A percentile compares a stretch with the other conserved stretches of the same genome.
These are phyloP conservation scores for Fraxinus angustifolia DNA, from an alignment of 305 asterid species.

Conservation along the genomic window DNA sequence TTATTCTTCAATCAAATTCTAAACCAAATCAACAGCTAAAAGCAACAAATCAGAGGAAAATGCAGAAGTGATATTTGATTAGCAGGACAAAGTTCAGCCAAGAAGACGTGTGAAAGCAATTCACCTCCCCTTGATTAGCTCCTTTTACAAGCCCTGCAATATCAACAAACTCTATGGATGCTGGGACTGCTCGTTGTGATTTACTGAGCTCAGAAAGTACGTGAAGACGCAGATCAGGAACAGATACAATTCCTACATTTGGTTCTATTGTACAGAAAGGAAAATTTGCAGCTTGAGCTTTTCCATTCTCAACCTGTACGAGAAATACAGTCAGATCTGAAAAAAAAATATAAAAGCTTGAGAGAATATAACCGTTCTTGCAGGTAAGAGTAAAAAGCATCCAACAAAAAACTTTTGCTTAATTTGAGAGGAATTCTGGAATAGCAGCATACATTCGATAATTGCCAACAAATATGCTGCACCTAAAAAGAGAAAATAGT, in stretches of 20 bases:
- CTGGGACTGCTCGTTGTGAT: constrained; percentile 77
- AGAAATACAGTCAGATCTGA: constrained; percentile 19
- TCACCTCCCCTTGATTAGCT: constrained; percentile 99
- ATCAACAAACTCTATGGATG: constrained; percentile 95
- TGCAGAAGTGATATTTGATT: background rate
- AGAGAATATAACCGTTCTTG: background rate
- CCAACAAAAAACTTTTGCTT: background rate
- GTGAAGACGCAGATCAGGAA: constrained; percentile 81
- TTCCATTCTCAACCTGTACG: constrained; percentile 89
- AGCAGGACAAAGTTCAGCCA: constrained; percentile 12
- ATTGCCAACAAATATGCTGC: background rate
- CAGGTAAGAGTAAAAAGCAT: background rate
- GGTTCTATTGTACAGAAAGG: constrained; percentile 97
- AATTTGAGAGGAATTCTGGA: background rate
- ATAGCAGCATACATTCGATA: background rate
- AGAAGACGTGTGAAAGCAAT: constrained; percentile 15
- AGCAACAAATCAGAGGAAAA: constrained; percentile 8
- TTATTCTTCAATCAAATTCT: background rate
- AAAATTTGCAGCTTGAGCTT: constrained; percentile 95
- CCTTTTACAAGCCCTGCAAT: constrained; percentile 98
- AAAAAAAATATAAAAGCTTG: background rate
- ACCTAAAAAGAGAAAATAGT: background rate
- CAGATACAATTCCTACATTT: constrained; percentile 90
- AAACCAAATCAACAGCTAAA: constrained; percentile 17
- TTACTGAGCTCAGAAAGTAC: constrained; percentile 83